These are phyloP conservation scores for Suillus discolor DNA, from an alignment of 768 basidiomycete species.

Conservation along the genomic window DNA sequence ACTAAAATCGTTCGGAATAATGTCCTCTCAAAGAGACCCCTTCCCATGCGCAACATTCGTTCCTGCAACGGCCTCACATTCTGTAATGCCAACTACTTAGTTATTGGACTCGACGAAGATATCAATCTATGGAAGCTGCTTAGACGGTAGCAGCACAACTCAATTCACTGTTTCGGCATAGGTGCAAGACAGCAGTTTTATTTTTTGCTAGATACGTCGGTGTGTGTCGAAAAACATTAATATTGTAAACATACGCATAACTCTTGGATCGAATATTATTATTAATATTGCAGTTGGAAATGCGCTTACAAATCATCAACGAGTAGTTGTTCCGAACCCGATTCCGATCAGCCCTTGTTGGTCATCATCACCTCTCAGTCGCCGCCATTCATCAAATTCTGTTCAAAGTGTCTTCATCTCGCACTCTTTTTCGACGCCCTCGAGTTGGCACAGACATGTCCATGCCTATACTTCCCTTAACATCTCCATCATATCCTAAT, in stretches of 20 bases:
- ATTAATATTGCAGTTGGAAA: neutral
- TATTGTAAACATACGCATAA: neutral
- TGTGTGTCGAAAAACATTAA: neutral
- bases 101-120: neutral
- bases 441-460: slow-evolving; percentile 29
- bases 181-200: neutral
- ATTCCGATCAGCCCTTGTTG: slow-evolving; percentile 1
- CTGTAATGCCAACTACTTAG: neutral
- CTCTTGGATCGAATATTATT: neutral
- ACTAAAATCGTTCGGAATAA: neutral
- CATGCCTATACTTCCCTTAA: slow-evolving; percentile 38
- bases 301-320: slow-evolving; percentile 2
- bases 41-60: neutral
- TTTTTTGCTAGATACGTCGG: neutral
- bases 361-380: neutral
- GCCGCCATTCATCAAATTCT: neutral
- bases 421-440: slow-evolving; percentile 18
- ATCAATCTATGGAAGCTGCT: neutral
- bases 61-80: neutral
- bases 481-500: slow-evolving; percentile 27
- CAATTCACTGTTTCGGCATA: neutral
- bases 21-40: neutral
- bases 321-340: neutral
- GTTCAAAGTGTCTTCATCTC: slow-evolving; percentile 20
- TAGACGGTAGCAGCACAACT: neutral